phyloP scores from a whole-genome alignment of 1,139 yeast species.

The Pichia sorboxylosa region DNA sequence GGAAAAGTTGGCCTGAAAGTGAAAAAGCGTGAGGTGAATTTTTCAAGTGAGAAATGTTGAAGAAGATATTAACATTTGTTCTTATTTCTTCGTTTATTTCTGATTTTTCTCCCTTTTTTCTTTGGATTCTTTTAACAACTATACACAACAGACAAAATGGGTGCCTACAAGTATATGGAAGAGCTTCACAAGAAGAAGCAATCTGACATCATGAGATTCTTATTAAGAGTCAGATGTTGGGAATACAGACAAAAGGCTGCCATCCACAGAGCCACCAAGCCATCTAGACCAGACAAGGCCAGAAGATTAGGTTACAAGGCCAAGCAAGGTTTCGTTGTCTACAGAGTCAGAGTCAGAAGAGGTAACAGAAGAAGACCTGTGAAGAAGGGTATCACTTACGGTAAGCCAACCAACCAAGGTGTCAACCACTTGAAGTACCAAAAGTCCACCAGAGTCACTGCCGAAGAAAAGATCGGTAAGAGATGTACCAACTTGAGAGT shows the following conservation, averaged over 20 bases:
- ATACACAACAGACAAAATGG: slow-evolving; percentile 40
- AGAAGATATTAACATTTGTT: not conserved
- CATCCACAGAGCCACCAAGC: slow-evolving; percentile 97
- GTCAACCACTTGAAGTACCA: slow-evolving; percentile 98
- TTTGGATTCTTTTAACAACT: not conserved
- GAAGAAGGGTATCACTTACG: slow-evolving; percentile 99
- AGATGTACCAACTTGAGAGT: slow-evolving; percentile 98
- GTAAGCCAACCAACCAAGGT: slow-evolving; percentile 99
- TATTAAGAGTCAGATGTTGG: slow-evolving; percentile 99
- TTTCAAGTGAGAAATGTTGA: too few relatives aligned
- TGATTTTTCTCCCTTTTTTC: not conserved
- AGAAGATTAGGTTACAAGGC: slow-evolving; percentile 99
- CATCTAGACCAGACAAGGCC: slow-evolving; percentile 99
- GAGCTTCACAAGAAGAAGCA: slow-evolving; percentile 99
- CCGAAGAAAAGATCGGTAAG: slow-evolving; percentile 99
- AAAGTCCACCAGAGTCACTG: slow-evolving; percentile 94
- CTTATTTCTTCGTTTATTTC: not conserved
- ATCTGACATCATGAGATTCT: slow-evolving; percentile 98
- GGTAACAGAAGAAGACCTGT: slow-evolving; percentile 99
- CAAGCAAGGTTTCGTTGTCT: slow-evolving; percentile 98
- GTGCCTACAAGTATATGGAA: slow-evolving; percentile 99
- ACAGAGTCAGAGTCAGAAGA: slow-evolving; percentile 98
- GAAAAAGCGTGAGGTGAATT: too few relatives aligned
- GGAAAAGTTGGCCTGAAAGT: too few relatives aligned
- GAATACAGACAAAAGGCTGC: slow-evolving; percentile 99